Percentiles rank a stretch among this genome's conserved stretches.
These are phyloP conservation scores for Coleophoma cylindrospora DNA, from an alignment of 2,329 filamentous ascomycete genomes.

Conservation along the genomic window DNA sequence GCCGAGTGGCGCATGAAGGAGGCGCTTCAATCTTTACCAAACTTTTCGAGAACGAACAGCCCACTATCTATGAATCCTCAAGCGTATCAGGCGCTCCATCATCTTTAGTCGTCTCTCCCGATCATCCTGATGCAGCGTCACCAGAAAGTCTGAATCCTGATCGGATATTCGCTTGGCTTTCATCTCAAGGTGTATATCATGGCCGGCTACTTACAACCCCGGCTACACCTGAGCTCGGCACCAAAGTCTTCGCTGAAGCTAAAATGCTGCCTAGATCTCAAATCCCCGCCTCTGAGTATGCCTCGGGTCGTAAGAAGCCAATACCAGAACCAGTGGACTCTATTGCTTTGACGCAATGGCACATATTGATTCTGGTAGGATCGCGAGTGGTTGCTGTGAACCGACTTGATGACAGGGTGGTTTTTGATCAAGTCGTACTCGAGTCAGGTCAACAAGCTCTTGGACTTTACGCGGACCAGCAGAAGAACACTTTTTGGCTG, in stretches of 20 bases:
- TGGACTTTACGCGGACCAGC: conserved; percentile 82
- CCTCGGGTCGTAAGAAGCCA: conserved; percentile 58
- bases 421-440: conserved; percentile 84
- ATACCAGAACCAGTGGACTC: conserved; percentile 71
- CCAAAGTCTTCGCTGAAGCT: conserved; percentile 71
- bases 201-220: conserved; percentile 68
- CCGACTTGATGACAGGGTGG: conserved; percentile 75
- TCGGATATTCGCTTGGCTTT: conserved; percentile 85
- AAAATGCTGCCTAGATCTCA: conserved; percentile 72
- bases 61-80: conserved; percentile 68
- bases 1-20: conserved; percentile 68
- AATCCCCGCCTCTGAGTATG: conserved; percentile 62
- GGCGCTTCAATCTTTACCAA: conserved; percentile 80
- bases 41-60: conserved; percentile 83
- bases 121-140: conserved; percentile 50
- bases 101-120: conserved; percentile 70
- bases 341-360: conserved; percentile 88
- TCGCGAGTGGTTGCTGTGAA: conserved; percentile 81
- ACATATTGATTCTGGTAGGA: conserved; percentile 79
- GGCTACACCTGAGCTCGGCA: conserved; percentile 59
- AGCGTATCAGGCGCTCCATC: conserved; percentile 58
- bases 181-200: conserved; percentile 79
- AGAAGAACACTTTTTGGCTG: conserved; percentile 97
- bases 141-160: conserved; percentile 57
- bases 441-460: conserved; percentile 73